Conservation (phyloP, 257 asterid species). For the Rhazya stricta region DNA sequence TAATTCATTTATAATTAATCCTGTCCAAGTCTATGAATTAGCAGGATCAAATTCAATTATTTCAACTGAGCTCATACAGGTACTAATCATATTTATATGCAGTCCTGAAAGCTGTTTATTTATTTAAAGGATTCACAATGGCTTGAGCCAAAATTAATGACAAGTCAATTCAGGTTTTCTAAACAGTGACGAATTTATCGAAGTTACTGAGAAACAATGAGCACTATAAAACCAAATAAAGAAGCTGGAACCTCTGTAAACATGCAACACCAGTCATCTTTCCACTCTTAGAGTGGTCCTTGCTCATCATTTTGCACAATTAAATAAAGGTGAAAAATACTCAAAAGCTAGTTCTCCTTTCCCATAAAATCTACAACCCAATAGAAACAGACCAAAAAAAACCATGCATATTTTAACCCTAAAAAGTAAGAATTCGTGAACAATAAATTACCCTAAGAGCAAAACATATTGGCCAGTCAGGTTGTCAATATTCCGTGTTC, state of each 20-base stretch:
- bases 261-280: not conserved
- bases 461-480: constrained; percentile 85
- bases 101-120: not conserved
- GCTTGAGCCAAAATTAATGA: not conserved
- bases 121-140: not conserved
- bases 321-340: not conserved
- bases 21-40: not conserved
- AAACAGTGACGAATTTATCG: not conserved
- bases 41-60: not conserved
- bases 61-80: not conserved
- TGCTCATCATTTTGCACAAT: not conserved
- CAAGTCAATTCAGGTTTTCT: not conserved
- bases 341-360: not conserved
- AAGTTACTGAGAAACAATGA: not conserved
- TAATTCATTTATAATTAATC: not conserved
- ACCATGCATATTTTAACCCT: not conserved
- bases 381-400: not conserved
- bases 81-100: not conserved
- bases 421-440: not conserved
- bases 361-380: not conserved
- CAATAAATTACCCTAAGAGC: constrained; percentile 60
- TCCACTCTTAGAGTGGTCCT: not conserved
- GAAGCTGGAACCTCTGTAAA: not conserved
- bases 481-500: constrained; percentile 84
- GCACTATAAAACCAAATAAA: too few species aligned